Conservation (phyloP, 225 moss, liverwort and hornwort genomes). For the Pseudoscleropodium purum region DNA sequence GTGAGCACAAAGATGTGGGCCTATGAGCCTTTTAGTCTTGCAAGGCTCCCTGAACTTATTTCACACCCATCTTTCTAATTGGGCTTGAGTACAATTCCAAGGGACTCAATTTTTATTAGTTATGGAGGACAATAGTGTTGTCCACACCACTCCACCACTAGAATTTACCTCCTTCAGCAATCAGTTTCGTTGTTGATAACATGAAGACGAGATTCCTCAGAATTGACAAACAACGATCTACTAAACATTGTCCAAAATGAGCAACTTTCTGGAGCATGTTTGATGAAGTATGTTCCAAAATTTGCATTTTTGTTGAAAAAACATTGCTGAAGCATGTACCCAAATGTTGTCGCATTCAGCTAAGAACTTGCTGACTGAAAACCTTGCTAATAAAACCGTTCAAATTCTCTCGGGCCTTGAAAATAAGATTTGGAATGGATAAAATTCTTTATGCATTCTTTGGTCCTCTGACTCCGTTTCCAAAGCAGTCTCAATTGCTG, state of each 20-base stretch:
- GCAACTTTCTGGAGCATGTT: neutral
- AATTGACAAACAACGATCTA: neutral
- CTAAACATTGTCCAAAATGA: neutral
- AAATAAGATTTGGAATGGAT: neutral
- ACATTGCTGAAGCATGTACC: neutral
- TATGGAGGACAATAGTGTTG: neutral
- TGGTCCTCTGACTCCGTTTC: neutral
- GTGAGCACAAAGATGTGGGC: too few relatives aligned
- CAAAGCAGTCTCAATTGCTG: neutral
- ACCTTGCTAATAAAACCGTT: neutral
- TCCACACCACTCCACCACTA: too few relatives aligned
- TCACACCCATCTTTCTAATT: too few relatives aligned
- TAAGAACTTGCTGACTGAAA: neutral
- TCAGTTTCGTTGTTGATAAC: neutral
- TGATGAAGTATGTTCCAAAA: too few relatives aligned
- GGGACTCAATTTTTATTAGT: too few relatives aligned
- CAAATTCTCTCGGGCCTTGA: neutral
- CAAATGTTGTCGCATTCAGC: neutral
- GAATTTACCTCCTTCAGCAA: neutral
- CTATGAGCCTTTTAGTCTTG: neutral
- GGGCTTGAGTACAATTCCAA: neutral
- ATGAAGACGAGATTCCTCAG: rapidly evolving
- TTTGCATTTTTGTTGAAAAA: neutral
- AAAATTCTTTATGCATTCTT: neutral
- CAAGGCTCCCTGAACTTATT: rapidly evolving